Evolutionary conservation across 768 basidiomycete species (phyloP).

Genomic region (Gyrodon lividus): DNA sequence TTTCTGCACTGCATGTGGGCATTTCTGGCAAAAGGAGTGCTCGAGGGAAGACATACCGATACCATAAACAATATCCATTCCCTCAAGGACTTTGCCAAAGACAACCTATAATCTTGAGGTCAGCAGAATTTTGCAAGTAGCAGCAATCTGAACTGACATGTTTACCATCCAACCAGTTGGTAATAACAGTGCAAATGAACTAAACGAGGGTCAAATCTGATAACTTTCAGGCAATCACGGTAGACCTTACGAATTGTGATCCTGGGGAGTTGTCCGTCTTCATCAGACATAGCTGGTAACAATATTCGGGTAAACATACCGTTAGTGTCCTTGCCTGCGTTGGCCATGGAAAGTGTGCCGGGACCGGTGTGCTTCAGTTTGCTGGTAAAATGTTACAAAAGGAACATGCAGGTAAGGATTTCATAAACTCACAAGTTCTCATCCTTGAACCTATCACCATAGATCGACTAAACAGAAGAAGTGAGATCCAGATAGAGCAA

Average conservation of each 20-base stretch:
- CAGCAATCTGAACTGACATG: conserved; percentile 52
- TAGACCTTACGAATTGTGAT: conserved; percentile 77
- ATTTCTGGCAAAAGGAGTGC: background rate
- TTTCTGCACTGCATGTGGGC: conserved; percentile 50
- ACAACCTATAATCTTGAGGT: conserved; percentile 62
- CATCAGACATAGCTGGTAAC: background rate
- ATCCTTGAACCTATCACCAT: conserved; percentile 86
- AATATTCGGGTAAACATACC: conserved; percentile 42
- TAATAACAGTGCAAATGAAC: conserved; percentile 91
- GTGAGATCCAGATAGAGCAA: conserved; percentile 1
- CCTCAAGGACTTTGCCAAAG: conserved; percentile 89
- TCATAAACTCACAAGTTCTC: conserved; percentile 81
- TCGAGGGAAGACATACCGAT: conserved; percentile 56
- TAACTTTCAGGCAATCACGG: background rate
- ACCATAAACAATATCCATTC: conserved; percentile 78
- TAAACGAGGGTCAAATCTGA: conserved; percentile 29
- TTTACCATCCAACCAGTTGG: conserved; percentile 87
- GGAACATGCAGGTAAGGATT: background rate
- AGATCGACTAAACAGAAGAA: conserved; percentile 63
- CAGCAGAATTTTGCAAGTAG: background rate
- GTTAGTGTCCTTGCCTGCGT: conserved; percentile 90
- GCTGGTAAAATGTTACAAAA: conserved; percentile 40
- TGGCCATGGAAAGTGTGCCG: conserved; percentile 92
- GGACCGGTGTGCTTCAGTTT: conserved; percentile 93
- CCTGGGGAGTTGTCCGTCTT: conserved; percentile 40